Evolutionary conservation across 164 flowering plant genomes (phyloP).

Genomic region (Taxillus chinensis): DNA sequence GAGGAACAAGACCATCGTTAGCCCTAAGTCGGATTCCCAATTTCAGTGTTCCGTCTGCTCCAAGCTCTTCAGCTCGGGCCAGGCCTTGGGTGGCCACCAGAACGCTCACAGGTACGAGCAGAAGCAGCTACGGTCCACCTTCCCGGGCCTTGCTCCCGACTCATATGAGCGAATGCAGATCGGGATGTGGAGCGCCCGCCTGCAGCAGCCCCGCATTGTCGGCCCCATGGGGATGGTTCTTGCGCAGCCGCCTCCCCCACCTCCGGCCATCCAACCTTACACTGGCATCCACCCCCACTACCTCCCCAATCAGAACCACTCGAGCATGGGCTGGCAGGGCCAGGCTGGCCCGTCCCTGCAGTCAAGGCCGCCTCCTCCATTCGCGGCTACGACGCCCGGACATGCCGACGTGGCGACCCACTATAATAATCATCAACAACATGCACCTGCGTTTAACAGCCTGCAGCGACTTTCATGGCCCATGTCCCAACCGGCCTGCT

Average conservation of each 20-base stretch:
- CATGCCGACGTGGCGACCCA: no score
- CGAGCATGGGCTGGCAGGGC: no score
- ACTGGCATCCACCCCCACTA: neutral
- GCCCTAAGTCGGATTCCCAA: neutral
- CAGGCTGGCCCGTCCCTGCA: no score
- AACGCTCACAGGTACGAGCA: constrained; percentile 2
- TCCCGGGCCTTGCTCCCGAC: neutral
- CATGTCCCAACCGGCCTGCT: no score
- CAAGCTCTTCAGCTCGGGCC: neutral
- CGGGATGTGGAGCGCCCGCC: no score
- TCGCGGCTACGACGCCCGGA: no score
- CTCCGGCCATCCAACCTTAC: neutral
- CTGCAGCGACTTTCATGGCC: no score
- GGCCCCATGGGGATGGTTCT: neutral
- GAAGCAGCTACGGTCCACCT: neutral
- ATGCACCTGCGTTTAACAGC: no score
- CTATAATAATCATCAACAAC: no score
- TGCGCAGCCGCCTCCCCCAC: neutral
- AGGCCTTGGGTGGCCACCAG: constrained; percentile 2
- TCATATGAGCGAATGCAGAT: no score
- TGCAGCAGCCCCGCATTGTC: neutral
- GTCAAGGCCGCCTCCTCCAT: no score
- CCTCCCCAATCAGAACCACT: neutral
- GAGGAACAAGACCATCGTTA: neutral
- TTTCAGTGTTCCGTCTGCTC: neutral